Evolutionary conservation across 169 alveolate genomes (phyloP).

Genomic region (Cryptosporidium tyzzeri): DNA sequence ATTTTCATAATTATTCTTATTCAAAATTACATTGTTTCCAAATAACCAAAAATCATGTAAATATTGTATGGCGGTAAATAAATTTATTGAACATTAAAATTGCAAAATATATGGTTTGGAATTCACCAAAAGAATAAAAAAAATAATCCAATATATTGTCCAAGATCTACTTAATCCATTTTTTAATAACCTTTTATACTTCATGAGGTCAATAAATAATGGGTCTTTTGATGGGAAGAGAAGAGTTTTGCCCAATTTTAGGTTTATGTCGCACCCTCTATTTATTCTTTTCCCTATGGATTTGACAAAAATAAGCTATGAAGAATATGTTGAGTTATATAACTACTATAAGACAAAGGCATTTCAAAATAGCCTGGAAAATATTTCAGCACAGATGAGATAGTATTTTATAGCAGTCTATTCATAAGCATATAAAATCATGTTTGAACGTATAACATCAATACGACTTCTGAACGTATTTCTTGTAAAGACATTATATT

Average conservation of each 20-base stretch:
- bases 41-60: background rate
- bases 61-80: background rate
- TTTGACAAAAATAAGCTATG: constrained; percentile 64
- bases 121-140: background rate
- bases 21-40: background rate
- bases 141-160: background rate
- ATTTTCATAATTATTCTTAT: background rate
- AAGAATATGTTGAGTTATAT: constrained; percentile 33
- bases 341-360: constrained; percentile 61
- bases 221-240: constrained; percentile 44
- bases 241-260: constrained; percentile 38
- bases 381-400: constrained; percentile 4
- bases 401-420: background rate
- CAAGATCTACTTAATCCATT: background rate
- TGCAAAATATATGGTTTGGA: background rate
- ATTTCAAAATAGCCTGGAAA: constrained; percentile 50
- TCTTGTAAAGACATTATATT: background rate
- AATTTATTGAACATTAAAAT: background rate
- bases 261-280: constrained; percentile 57
- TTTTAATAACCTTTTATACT: background rate
- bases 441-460: background rate
- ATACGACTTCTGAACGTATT: background rate
- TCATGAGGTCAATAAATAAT: constrained; percentile 18
- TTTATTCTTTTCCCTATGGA: constrained; percentile 64
- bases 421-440: background rate